Evolutionary conservation across 1,139 yeast species (phyloP).

Genomic region (Debaryomyces robertsiae): DNA sequence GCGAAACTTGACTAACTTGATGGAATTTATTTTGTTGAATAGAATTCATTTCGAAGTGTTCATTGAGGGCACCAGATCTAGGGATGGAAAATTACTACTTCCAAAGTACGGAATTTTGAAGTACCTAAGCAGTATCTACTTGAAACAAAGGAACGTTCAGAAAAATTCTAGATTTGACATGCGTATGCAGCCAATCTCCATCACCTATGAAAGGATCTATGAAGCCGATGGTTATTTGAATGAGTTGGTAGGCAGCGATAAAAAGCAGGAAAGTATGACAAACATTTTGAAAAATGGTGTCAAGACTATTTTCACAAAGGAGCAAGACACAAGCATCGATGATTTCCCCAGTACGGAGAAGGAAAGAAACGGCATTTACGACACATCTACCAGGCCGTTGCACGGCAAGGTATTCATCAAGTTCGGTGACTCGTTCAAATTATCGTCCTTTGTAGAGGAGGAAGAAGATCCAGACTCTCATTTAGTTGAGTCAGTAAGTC

Average conservation of each 20-base stretch:
- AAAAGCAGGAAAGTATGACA: slow-evolving; percentile 48
- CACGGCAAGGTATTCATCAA: slow-evolving; percentile 45
- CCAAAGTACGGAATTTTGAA: slow-evolving; percentile 69
- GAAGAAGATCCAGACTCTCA: slow-evolving; percentile 15
- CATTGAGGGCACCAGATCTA: slow-evolving; percentile 67
- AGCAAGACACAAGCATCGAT: slow-evolving; percentile 7
- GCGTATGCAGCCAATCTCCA: slow-evolving; percentile 58
- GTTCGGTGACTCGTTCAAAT: slow-evolving; percentile 37
- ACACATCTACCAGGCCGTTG: slow-evolving; percentile 30
- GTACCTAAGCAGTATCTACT: slow-evolving; percentile 47
- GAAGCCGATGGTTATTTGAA: slow-evolving; percentile 65
- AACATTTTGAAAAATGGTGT: slow-evolving; percentile 41
- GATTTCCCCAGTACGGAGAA: slow-evolving; percentile 7
- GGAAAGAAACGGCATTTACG: slow-evolving; percentile 24
- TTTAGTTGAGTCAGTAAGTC: neutral
- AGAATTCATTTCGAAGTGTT: slow-evolving; percentile 64
- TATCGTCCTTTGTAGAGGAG: slow-evolving; percentile 28
- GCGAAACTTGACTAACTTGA: slow-evolving; percentile 53
- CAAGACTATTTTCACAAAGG: slow-evolving; percentile 24
- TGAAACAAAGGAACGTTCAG: slow-evolving; percentile 45
- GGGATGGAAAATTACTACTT: slow-evolving; percentile 64
- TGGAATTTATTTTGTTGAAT: slow-evolving; percentile 53
- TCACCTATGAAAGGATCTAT: slow-evolving; percentile 67
- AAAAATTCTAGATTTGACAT: slow-evolving; percentile 47
- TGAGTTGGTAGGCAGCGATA: slow-evolving; percentile 63